Percentiles rank a stretch among this genome's conserved stretches.
Evolutionary conservation across 1,284 basidiomycete genomes (phyloP).

Genomic region (Microbotryum intermedium): DNA sequence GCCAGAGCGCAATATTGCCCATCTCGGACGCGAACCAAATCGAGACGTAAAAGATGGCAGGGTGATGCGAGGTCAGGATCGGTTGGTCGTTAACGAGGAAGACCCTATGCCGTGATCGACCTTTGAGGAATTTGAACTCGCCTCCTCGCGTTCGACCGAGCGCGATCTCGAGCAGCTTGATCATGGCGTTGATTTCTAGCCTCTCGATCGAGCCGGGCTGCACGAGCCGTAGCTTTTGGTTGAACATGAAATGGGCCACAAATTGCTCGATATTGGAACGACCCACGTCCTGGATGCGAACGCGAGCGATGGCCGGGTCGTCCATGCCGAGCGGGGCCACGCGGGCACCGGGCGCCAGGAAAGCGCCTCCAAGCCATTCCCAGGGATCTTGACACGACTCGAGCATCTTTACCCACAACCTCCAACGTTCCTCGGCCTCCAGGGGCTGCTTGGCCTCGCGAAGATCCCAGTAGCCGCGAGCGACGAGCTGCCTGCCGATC

Average conservation of each 20-base stretch:
- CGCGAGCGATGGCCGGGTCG: conserved; percentile 11
- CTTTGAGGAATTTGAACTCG: conserved; percentile 11
- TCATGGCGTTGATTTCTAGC: not conserved
- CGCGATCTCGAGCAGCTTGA: not conserved
- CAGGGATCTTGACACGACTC: conserved; percentile 12
- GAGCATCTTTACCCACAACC: conserved; percentile 17
- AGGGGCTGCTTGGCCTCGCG: not conserved
- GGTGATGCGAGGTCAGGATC: conserved; percentile 14
- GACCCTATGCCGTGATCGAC: conserved; percentile 7
- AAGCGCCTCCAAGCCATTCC: conserved; percentile 18
- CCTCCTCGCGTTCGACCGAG: not conserved
- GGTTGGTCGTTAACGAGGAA: conserved; percentile 14
- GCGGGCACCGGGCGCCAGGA: conserved; percentile 1
- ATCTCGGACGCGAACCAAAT: conserved; percentile 1
- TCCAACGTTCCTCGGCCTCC: conserved; percentile 19
- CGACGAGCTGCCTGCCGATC: not conserved
- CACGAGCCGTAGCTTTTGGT: conserved; percentile 1
- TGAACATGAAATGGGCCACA: conserved; percentile 22
- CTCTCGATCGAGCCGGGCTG: conserved; percentile 3
- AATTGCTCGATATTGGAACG: conserved; percentile 26
- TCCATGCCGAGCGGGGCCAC: conserved; percentile 10
- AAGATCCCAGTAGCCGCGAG: conserved; percentile 3
- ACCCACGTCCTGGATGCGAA: conserved; percentile 18
- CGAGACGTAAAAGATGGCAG: conserved; percentile 19
- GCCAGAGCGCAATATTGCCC: conserved; percentile 6